These are phyloP conservation scores for Cryptococcus sp. DNA, from an alignment of 1,284 basidiomycete genomes.

Conservation along the genomic window DNA sequence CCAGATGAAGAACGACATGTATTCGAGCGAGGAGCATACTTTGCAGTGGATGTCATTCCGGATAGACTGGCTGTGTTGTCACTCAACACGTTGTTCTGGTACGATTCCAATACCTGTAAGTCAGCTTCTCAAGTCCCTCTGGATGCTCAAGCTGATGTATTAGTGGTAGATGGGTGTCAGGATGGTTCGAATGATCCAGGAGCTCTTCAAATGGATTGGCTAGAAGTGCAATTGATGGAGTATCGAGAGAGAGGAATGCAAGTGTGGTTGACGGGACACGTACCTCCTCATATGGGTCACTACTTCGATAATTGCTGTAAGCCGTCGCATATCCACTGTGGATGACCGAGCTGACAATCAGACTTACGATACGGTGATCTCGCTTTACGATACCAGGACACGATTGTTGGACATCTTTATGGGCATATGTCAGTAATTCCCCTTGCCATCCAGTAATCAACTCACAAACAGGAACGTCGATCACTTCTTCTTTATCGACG, in stretches of 20 bases:
- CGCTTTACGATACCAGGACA: conserved; percentile 79
- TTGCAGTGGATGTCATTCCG: conserved; percentile 73
- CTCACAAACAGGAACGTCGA: conserved; percentile 45
- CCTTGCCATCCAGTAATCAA: not conserved
- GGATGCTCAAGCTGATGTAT: not conserved
- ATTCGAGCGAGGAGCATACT: conserved; percentile 82
- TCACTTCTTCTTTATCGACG: conserved; percentile 50
- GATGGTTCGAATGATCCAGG: conserved; percentile 64
- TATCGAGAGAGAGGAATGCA: conserved; percentile 75
- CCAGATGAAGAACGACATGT: conserved; percentile 75
- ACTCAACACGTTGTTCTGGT: conserved; percentile 90
- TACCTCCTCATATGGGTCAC: conserved; percentile 66
- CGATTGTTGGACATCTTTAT: conserved; percentile 81
- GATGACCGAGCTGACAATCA: conserved; percentile 40
- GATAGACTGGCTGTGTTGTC: conserved; percentile 73
- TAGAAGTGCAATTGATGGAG: conserved; percentile 73
- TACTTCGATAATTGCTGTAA: conserved; percentile 73
- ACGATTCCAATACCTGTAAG: conserved; percentile 80
- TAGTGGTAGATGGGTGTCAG: conserved; percentile 59
- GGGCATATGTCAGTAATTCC: conserved; percentile 57
- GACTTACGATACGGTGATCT: conserved; percentile 78
- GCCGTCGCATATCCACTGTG: conserved; percentile 5
- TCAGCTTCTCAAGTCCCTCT: conserved; percentile 1
- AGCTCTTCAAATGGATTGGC: conserved; percentile 81
- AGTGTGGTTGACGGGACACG: conserved; percentile 56